Percentiles rank a stretch among this genome's conserved stretches.
phyloP scores from a whole-genome alignment of 495 filamentous ascomycete genomes.

The Neurospora tetraspora region DNA sequence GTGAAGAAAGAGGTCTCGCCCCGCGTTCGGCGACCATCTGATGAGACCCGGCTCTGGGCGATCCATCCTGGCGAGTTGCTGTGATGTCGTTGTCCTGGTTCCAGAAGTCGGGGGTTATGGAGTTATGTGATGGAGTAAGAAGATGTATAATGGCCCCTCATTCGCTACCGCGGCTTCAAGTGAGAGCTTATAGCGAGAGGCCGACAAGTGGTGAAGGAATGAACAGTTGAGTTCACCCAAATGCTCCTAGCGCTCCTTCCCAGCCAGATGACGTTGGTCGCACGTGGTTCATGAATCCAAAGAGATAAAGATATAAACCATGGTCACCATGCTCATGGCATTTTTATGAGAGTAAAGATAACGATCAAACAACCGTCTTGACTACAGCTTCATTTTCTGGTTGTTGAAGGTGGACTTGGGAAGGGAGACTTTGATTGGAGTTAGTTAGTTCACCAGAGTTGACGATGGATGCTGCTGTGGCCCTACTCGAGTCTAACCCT shows the following conservation, averaged over 20 bases:
- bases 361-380: not conserved
- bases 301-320: not conserved
- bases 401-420: not conserved
- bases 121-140: not conserved
- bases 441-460: too few species aligned
- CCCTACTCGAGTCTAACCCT: not conserved
- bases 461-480: too few species aligned
- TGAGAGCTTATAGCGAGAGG: not conserved
- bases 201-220: not conserved
- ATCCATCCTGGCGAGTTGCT: constrained; percentile 29
- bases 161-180: not conserved
- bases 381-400: not conserved
- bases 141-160: not conserved
- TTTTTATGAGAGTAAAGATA: not conserved
- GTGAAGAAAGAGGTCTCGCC: constrained; percentile 58
- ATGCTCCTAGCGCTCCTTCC: not conserved
- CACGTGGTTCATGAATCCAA: not conserved
- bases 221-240: not conserved
- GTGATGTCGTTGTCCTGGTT: not conserved
- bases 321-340: not conserved
- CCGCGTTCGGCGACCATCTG: constrained; percentile 80
- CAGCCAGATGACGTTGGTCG: not conserved
- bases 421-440: not conserved
- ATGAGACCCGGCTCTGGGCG: constrained; percentile 49
- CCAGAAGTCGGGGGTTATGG: not conserved